Percentiles rank a stretch among this genome's conserved stretches.
phyloP scores from a whole-genome alignment of 257 asterid genomes.

The Scutellaria barbata region DNA sequence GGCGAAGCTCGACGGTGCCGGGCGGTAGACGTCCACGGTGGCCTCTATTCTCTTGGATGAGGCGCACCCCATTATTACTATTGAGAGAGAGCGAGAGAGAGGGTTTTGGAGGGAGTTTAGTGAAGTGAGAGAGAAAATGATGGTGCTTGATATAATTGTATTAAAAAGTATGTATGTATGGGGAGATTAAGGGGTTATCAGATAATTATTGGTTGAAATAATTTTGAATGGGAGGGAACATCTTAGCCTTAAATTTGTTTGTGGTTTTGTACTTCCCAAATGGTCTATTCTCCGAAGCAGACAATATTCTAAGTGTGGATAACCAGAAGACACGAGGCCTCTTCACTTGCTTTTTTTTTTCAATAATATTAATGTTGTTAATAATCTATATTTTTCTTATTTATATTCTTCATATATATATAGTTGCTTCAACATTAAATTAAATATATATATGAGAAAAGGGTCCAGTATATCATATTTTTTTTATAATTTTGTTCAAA shows the following conservation, averaged over 20 bases:
- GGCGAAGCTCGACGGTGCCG: slow-evolving; percentile 78
- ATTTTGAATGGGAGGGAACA: not conserved
- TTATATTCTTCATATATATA: too few species aligned
- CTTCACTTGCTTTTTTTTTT: slow-evolving; percentile 1
- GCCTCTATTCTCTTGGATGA: slow-evolving; percentile 69
- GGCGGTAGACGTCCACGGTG: slow-evolving; percentile 73
- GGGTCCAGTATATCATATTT: too few species aligned
- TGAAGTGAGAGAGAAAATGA: not conserved
- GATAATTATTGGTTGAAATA: slow-evolving; percentile 14
- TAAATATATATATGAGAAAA: too few species aligned
- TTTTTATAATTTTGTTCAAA: too few species aligned
- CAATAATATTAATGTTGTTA: not conserved
- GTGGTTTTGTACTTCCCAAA: slow-evolving; percentile 33
- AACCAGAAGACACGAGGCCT: slow-evolving; percentile 35
- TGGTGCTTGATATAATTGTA: not conserved
- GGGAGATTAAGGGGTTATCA: slow-evolving; percentile 4
- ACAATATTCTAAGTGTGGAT: slow-evolving; percentile 35
- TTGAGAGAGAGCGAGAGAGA: too few species aligned
- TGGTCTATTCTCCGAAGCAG: slow-evolving; percentile 28
- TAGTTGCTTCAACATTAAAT: too few species aligned
- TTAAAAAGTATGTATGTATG: not conserved
- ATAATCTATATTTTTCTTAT: not conserved
- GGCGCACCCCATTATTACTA: slow-evolving; percentile 84
- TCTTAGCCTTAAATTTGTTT: slow-evolving; percentile 35
- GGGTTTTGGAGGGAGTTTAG: slow-evolving; percentile 38